These are phyloP conservation scores for Chytriomyces confervae DNA, from an alignment of 192 early-diverging fungal genomes.

Conservation along the genomic window DNA sequence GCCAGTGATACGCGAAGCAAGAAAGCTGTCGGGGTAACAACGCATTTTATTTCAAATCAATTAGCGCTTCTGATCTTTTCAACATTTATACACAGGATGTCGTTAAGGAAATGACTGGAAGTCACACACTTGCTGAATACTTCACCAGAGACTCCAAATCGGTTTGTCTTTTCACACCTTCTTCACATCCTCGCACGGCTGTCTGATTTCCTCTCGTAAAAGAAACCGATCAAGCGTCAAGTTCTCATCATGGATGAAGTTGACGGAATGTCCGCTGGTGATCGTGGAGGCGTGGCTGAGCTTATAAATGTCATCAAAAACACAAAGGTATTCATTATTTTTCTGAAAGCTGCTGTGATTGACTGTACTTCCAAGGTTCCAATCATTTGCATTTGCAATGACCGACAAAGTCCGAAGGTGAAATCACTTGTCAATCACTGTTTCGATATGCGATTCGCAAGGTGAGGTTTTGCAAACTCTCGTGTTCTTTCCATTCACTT, in stretches of 20 bases:
- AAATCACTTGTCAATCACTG: slow-evolving; percentile 83
- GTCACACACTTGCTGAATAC: slow-evolving; percentile 63
- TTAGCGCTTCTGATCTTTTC: slow-evolving; percentile 16
- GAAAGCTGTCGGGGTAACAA: slow-evolving; percentile 74
- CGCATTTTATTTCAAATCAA: background rate
- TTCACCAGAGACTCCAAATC: slow-evolving; percentile 37
- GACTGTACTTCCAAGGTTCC: slow-evolving; percentile 67
- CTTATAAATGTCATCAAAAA: slow-evolving; percentile 91
- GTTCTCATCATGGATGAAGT: slow-evolving; percentile 99
- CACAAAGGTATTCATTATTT: slow-evolving; percentile 62
- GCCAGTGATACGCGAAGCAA: slow-evolving; percentile 96
- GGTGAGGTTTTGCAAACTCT: slow-evolving; percentile 40
- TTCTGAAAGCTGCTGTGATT: background rate
- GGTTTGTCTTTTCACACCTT: background rate
- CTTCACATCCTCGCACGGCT: background rate
- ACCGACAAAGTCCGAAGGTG: slow-evolving; percentile 84
- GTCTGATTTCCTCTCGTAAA: background rate
- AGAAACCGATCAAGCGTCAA: slow-evolving; percentile 33
- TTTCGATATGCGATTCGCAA: slow-evolving; percentile 78
- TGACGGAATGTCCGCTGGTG: slow-evolving; percentile 98
- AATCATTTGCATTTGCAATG: slow-evolving; percentile 99
- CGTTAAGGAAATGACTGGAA: slow-evolving; percentile 60
- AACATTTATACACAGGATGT: slow-evolving; percentile 34
- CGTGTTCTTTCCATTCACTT: slow-evolving; percentile 24
- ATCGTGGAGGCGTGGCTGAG: slow-evolving; percentile 88